These are phyloP conservation scores for Claviceps capensis DNA, from an alignment of 2,329 filamentous ascomycete genomes.

Conservation along the genomic window DNA sequence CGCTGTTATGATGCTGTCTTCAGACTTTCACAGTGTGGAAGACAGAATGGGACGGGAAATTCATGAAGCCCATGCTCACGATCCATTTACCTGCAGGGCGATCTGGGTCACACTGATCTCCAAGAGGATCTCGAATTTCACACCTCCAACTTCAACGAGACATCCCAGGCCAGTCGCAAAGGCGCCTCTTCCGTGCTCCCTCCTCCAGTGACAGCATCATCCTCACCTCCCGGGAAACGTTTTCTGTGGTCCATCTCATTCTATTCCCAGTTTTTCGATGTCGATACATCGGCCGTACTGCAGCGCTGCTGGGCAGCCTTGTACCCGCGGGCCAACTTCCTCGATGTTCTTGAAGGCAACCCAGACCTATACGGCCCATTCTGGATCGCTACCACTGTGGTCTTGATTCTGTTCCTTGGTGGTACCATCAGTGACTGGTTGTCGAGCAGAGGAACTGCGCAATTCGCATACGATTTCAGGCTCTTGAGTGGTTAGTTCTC, in stretches of 20 bases:
- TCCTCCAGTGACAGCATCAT: slow-evolving; percentile 39
- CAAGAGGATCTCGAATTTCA: slow-evolving; percentile 99
- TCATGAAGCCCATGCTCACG: neutral
- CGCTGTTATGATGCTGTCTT: neutral
- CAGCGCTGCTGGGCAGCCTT: slow-evolving; percentile 78
- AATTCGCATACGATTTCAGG: slow-evolving; percentile 85
- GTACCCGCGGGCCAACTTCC: slow-evolving; percentile 84
- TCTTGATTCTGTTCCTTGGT: slow-evolving; percentile 87
- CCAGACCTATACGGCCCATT: slow-evolving; percentile 94
- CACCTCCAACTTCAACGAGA: slow-evolving; percentile 68
- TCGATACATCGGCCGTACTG: slow-evolving; percentile 83
- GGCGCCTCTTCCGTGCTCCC: slow-evolving; percentile 38
- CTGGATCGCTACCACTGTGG: slow-evolving; percentile 97
- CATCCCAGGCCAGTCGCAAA: slow-evolving; percentile 35
- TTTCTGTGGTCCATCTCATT: slow-evolving; percentile 87
- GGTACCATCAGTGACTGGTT: slow-evolving; percentile 92
- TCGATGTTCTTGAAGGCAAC: slow-evolving; percentile 93
- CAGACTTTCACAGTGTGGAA: neutral
- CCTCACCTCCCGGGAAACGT: slow-evolving; percentile 51
- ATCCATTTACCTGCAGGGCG: slow-evolving; percentile 47
- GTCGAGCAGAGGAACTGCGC: slow-evolving; percentile 48
- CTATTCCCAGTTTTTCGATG: slow-evolving; percentile 97
- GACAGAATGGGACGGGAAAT: neutral
- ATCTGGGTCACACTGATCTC: slow-evolving; percentile 94
- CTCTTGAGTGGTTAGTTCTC: slow-evolving; percentile 58